Conservation (phyloP, 306 rosid genomes). For the Rosa persica region DNA sequence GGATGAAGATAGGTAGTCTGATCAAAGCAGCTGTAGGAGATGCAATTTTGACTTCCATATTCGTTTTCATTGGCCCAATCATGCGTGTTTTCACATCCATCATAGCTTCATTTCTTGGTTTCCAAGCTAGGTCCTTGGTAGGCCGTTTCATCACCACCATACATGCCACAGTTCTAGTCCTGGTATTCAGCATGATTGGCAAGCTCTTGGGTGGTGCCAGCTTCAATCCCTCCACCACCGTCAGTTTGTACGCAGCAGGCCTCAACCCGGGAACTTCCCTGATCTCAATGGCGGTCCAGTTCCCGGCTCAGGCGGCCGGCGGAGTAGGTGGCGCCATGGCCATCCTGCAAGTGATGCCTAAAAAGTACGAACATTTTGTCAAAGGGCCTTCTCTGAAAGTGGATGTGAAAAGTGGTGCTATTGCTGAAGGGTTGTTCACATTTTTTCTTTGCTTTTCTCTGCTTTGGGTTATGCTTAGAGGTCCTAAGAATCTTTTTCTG, state of each 20-base stretch:
- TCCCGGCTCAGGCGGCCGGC: constrained; percentile 55
- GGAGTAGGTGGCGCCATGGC: constrained; percentile 44
- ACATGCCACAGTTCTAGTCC: constrained; percentile 22
- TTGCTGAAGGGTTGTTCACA: constrained; percentile 49
- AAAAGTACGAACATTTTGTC: constrained; percentile 32
- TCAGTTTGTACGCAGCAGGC: constrained; percentile 40
- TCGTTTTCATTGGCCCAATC: constrained; percentile 42
- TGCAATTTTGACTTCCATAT: constrained; percentile 46
- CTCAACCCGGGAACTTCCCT: constrained; percentile 28
- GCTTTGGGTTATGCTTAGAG: constrained; percentile 40
- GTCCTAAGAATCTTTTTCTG: constrained; percentile 49
- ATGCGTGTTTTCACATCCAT: constrained; percentile 33
- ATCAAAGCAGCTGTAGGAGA: constrained; percentile 42
- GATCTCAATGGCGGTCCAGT: constrained; percentile 36
- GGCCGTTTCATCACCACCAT: constrained; percentile 45
- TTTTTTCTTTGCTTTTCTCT: constrained; percentile 40
- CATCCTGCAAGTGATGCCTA: constrained; percentile 35
- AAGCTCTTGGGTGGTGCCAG: constrained; percentile 47
- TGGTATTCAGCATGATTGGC: constrained; percentile 31
- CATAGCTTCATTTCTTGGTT: constrained; percentile 32
- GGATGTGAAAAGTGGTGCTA: constrained; percentile 52
- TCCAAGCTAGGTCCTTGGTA: constrained; percentile 30
- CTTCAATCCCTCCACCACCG: constrained; percentile 47
- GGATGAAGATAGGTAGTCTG: constrained; percentile 26
- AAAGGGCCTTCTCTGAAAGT: constrained; percentile 63